These are phyloP conservation scores for Gonium pectorale DNA, from an alignment of 139 green algal species.

Conservation along the genomic window DNA sequence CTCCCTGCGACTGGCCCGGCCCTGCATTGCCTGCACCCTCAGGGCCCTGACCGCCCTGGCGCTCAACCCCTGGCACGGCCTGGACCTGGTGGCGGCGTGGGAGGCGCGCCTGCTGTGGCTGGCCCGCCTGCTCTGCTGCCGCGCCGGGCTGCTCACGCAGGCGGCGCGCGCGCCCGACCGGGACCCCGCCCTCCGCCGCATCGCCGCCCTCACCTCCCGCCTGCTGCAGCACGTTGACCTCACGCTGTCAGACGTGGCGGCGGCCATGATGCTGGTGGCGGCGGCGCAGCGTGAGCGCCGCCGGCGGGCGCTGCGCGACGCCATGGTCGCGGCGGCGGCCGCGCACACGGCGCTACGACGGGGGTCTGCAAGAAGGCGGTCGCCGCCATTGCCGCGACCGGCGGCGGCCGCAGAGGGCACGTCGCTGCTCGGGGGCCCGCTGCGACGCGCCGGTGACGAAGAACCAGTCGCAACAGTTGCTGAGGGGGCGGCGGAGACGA, in stretches of 20 bases:
- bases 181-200: constrained; percentile 28
- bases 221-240: constrained; percentile 62
- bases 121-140: constrained; percentile 41
- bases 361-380: not conserved
- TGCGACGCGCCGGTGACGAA: no score
- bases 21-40: no score
- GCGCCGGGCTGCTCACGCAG: constrained; percentile 2
- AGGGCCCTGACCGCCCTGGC: constrained; percentile 23
- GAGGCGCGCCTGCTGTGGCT: constrained; percentile 34
- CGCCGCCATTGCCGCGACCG: no score
- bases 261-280: constrained; percentile 45
- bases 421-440: no score
- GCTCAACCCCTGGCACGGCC: constrained; percentile 43
- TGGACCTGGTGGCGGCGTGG: constrained; percentile 39
- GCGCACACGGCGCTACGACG: not conserved
- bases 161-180: not conserved
- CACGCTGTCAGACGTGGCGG: constrained; percentile 61
- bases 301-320: constrained; percentile 35
- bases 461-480: no score
- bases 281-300: constrained; percentile 51
- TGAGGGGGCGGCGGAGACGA: no score
- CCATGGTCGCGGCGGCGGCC: constrained; percentile 17
- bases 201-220: constrained; percentile 27
- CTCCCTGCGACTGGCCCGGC: no score
- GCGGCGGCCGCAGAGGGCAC: no score